Percentiles rank a stretch among this genome's conserved stretches.
phyloP scores from a whole-genome alignment of 2,329 filamentous ascomycete species.

The Fusarium sp. region DNA sequence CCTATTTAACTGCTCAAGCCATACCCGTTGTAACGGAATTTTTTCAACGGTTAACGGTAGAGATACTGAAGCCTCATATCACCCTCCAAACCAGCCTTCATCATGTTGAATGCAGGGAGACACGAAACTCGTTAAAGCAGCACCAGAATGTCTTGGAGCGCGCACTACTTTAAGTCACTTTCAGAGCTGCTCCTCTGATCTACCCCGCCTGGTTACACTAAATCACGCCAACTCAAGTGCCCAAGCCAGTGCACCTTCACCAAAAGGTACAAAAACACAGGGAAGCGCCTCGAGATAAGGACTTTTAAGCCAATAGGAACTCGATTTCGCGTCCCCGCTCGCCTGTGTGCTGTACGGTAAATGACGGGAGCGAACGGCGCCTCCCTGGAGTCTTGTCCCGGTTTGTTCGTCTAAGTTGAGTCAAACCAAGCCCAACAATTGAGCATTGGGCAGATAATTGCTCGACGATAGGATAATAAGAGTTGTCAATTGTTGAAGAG shows the following conservation, averaged over 20 bases:
- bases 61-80: slow-evolving; percentile 1
- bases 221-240: slow-evolving; percentile 29
- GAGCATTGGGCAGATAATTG: background rate
- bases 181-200: slow-evolving; percentile 35
- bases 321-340: slow-evolving; percentile 9
- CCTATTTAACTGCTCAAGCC: background rate
- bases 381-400: slow-evolving; percentile 16
- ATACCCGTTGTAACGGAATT: background rate
- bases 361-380: slow-evolving; percentile 31
- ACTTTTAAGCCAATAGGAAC: slow-evolving; percentile 34
- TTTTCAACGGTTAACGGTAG: background rate
- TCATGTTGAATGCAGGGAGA: slow-evolving; percentile 10
- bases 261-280: slow-evolving; percentile 35
- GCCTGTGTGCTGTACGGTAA: background rate
- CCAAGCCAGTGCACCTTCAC: slow-evolving; percentile 44
- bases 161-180: slow-evolving; percentile 38
- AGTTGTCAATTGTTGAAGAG: background rate
- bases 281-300: slow-evolving; percentile 21
- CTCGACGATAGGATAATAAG: background rate
- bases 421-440: slow-evolving; percentile 4
- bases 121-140: slow-evolving; percentile 39
- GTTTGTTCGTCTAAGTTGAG: slow-evolving; percentile 15
- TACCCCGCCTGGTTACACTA: slow-evolving; percentile 25
- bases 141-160: slow-evolving; percentile 36
- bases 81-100: background rate